These are phyloP conservation scores for Sanghuangporus baumii DNA, from an alignment of 1,284 basidiomycete genomes.

Conservation along the genomic window DNA sequence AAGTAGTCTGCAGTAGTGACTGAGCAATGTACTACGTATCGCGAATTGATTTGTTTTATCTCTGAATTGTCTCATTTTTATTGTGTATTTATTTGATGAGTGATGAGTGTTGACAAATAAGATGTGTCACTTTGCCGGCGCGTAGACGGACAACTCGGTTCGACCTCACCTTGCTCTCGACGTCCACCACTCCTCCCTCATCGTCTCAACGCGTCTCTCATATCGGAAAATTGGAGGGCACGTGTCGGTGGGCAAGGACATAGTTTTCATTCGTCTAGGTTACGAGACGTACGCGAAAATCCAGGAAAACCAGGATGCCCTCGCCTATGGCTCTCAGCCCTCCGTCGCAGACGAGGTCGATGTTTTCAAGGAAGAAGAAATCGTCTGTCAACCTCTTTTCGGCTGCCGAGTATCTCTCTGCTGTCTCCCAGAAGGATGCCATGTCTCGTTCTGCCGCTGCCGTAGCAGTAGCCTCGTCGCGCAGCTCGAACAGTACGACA, in stretches of 20 bases:
- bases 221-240: not conserved
- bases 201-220: not conserved
- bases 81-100: not conserved
- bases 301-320: constrained; percentile 31
- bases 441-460: constrained; percentile 2
- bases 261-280: no score
- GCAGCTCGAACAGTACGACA: not conserved
- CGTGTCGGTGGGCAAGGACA: no score
- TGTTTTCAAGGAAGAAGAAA: constrained; percentile 59
- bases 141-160: not conserved
- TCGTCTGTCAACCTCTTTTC: constrained; percentile 44
- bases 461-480: not conserved
- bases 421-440: constrained; percentile 17
- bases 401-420: constrained; percentile 61
- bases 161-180: not conserved
- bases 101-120: not conserved
- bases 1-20: no score
- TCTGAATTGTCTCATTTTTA: not conserved
- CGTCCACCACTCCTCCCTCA: not conserved
- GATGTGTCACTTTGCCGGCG: not conserved
- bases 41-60: not conserved
- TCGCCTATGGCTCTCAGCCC: constrained; percentile 46
- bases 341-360: constrained; percentile 43
- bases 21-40: no score
- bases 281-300: no score